Base-by-base conservation (phyloP, 305 asterid genomes). In the Solanum hybrid region DNA sequence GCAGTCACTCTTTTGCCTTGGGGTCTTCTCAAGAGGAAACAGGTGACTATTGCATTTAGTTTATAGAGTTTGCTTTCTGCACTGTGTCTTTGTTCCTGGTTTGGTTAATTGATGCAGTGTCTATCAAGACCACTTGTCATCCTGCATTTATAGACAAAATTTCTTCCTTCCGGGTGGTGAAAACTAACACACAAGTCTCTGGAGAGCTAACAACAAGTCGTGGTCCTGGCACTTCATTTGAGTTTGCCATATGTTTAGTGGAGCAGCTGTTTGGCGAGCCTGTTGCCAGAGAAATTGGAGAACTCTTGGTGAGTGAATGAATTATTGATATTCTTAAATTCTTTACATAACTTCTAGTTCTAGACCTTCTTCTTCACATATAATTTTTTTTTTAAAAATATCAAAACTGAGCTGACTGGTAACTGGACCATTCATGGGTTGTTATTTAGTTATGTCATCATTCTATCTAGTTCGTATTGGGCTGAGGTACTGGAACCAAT, bases 141-240 rank as follows among this genome's bases (percentile, higher is more conserved):
- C 99, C 99, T 27, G 99, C 99, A n/a, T 97, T 97, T 91, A 91
- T 91, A 91, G 98, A 93, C 93, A 95, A 95, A 89, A 95, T 97
- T 90, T 92, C 99, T 17, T 89, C 93, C 9, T 95, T 97, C 90
- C 94, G 95, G 95, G 96, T 96, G 90, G 99, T 97, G 36, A 96
- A 96, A 88, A 90, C 98, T 29, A 95, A 94, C 86, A 90, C 95
- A 36, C 98, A 95, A 85, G 95, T 97, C 73, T 96, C 97, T 16
- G 98, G 95, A 86, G 98, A 95, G 95, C 93, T 97, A 31, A 97
- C 98, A 51, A 96, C 99, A 86, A 95, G 99, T 91, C 97, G 97
- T 89, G 99, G 99, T 91, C 98, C 99, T 29, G 99, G 98, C 73
- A 97, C 99, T 86, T 94, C 95, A 64, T 96, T 92, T 87, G 92